Percentiles rank a stretch among this genome's conserved stretches.
Evolutionary conservation across 2,329 filamentous ascomycete species (phyloP).

Genomic region (Fusarium domesticum): DNA sequence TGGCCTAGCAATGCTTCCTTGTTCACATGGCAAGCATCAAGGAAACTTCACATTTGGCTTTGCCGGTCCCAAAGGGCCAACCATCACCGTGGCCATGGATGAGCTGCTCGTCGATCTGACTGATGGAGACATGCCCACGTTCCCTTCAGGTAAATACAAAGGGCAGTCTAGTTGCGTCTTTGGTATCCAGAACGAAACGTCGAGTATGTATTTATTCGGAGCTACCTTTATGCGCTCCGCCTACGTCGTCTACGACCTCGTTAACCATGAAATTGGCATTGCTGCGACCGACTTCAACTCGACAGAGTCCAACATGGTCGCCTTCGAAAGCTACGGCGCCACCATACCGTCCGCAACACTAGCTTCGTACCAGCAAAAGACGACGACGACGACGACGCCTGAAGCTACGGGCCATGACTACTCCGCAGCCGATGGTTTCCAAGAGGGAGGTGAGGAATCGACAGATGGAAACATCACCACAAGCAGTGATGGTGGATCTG

Average conservation of each 20-base stretch:
- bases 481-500: background rate
- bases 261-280: constrained; percentile 55
- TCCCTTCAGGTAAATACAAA: constrained; percentile 41
- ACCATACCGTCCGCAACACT: constrained; percentile 49
- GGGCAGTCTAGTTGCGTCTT: constrained; percentile 52
- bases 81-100: constrained; percentile 52
- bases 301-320: constrained; percentile 47
- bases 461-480: background rate
- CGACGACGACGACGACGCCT: constrained; percentile 14
- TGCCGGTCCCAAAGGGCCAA: constrained; percentile 45
- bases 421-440: constrained; percentile 35
- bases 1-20: constrained; percentile 48
- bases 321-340: constrained; percentile 49
- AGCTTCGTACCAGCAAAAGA: constrained; percentile 40
- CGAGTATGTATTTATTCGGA: constrained; percentile 47
- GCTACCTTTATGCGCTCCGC: constrained; percentile 59
- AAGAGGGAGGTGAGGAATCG: constrained; percentile 11
- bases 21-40: constrained; percentile 42
- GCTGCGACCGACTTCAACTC: constrained; percentile 56
- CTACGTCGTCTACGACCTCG: constrained; percentile 59
- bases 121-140: constrained; percentile 32
- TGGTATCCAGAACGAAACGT: constrained; percentile 52
- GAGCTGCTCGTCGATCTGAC: constrained; percentile 53
- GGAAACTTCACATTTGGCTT: constrained; percentile 56
- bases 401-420: constrained; percentile 20